A percentile compares a stretch with the other conserved stretches of the same genome.
These are phyloP conservation scores for Ustilago xerochloae DNA, from an alignment of 1,284 basidiomycete genomes.

Conservation along the genomic window DNA sequence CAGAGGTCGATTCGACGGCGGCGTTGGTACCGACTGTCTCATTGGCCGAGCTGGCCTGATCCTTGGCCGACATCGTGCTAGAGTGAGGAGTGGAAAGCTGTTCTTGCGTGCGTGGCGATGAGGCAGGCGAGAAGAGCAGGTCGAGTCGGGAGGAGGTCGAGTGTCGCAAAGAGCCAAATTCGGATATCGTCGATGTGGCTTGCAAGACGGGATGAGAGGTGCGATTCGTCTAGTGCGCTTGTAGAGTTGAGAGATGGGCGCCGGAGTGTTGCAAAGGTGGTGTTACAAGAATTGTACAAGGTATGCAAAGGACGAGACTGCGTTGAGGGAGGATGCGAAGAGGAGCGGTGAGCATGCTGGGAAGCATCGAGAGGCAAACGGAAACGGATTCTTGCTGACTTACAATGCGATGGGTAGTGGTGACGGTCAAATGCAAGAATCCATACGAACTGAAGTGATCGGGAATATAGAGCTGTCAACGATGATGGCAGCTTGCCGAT, in stretches of 20 bases:
- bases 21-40: slow-evolving; percentile 7
- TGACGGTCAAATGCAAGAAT: slow-evolving; percentile 33
- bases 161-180: background rate
- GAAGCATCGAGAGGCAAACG: background rate
- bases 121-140: background rate
- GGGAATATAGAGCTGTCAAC: slow-evolving; percentile 20
- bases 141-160: background rate
- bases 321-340: background rate
- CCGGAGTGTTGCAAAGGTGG: slow-evolving; percentile 32
- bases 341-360: slow-evolving; percentile 7
- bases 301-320: slow-evolving; percentile 43
- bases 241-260: background rate
- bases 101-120: background rate
- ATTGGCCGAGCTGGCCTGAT: slow-evolving; percentile 9
- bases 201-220: background rate
- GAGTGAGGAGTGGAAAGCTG: background rate
- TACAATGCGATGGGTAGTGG: slow-evolving; percentile 32
- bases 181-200: background rate
- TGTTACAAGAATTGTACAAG: slow-evolving; percentile 52
- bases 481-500: slow-evolving; percentile 23
- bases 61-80: slow-evolving; percentile 22
- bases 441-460: slow-evolving; percentile 23
- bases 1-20: slow-evolving; percentile 29
- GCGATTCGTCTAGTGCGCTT: slow-evolving; percentile 21
- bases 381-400: background rate